Base-by-base conservation (phyloP, 2,329 filamentous ascomycete genomes). In the Penicillium frequentans region DNA sequence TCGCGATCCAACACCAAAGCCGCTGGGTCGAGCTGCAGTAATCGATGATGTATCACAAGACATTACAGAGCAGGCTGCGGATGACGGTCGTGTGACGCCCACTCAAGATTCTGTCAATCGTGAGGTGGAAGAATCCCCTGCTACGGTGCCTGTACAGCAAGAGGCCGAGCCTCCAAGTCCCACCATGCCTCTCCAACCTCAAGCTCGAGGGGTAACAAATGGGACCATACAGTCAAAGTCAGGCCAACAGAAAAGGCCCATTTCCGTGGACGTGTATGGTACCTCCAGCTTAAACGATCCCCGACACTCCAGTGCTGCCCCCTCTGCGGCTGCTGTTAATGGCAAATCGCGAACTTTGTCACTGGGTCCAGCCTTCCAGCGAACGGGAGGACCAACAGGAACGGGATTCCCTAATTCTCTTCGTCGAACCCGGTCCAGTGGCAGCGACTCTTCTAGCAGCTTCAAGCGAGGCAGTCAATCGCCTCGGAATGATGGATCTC, bases 371-470 rank as follows among this genome's bases (percentile, higher is more conserved):
- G 55, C 50, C 37, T 60, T 64, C 10, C 60, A 66, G 13, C 21
- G 52, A 23, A 65, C 62, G 24, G 24, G 31, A 31, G 43, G 56
- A 23, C 42, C 43, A 9, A 46, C 42, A 24, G 19, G 11, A 7
- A 47, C 37, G 8, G 27, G 27, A n/a, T 57, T 57, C 9, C 62
- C 62, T 19, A n/a, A 4, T 31, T 49, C 52, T n/a, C 73, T 85
- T 9, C 76, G 78, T 56, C 82, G 87, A 2, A 82, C 78, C 10
- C 80, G 77, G 19, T 90, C 87, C 0, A 85, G 86, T 63, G 87
- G 84, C 27, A 91, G 88, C 66, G 87, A 90, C 64, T 81, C 78
- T 3, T 76, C 77, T 45, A 96, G 90, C 75, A 96, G 91, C 70
- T 96, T 96, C 77, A 89, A 85, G 68, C 87, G 90, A 27, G 75